Evolutionary conservation across 768 basidiomycete genomes (phyloP).

Genomic region (Mycena latifolia): DNA sequence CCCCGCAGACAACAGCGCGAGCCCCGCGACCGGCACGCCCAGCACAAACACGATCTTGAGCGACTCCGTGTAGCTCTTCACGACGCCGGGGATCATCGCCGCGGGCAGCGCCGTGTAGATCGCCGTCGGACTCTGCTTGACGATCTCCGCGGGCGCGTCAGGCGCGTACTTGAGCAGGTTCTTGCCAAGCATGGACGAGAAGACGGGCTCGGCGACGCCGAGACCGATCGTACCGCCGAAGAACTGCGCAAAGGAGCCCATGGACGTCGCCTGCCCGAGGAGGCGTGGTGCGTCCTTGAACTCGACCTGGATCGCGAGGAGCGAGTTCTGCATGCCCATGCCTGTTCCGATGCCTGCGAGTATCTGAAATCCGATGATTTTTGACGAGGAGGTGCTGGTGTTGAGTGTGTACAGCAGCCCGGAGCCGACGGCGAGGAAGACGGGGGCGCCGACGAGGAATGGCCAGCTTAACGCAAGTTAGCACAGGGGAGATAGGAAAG

Average conservation of each 20-base stretch:
- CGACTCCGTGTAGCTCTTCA: constrained; percentile 18
- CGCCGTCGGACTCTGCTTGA: constrained; percentile 29
- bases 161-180: constrained; percentile 31
- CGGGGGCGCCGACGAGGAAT: constrained; percentile 14
- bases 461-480: constrained; percentile 9
- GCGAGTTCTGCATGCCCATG: constrained; percentile 37
- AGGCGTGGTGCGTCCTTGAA: constrained; percentile 20
- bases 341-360: constrained; percentile 36
- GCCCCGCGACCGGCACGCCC: constrained; percentile 27
- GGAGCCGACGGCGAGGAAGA: constrained; percentile 32
- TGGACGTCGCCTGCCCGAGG: constrained; percentile 32
- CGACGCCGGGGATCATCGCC: constrained; percentile 35
- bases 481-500: neutral
- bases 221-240: constrained; percentile 32
- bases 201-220: constrained; percentile 31
- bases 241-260: constrained; percentile 33
- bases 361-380: constrained; percentile 34
- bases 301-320: constrained; percentile 38
- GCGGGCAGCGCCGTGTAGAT: constrained; percentile 29
- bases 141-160: constrained; percentile 24
- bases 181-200: constrained; percentile 28
- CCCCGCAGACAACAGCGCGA: neutral
- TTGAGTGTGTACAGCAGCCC: constrained; percentile 28
- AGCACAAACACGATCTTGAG: constrained; percentile 29
- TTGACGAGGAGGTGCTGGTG: constrained; percentile 7